These are phyloP conservation scores for Cytospora chrysosperma DNA, from an alignment of 2,329 filamentous ascomycete species.

Conservation along the genomic window DNA sequence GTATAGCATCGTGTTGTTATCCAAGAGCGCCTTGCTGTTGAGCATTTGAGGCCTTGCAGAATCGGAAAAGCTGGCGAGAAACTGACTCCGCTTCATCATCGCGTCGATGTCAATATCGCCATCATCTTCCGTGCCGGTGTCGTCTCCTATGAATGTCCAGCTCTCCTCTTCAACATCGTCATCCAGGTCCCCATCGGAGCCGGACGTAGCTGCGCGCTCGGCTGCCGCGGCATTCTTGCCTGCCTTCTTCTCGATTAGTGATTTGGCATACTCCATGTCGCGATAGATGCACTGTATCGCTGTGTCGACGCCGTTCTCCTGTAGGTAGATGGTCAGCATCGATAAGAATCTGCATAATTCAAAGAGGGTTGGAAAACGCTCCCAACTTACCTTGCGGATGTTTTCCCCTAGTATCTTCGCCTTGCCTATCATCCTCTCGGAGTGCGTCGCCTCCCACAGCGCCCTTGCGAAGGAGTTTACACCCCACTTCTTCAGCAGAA, in stretches of 20 bases:
- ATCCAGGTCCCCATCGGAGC: constrained; percentile 45
- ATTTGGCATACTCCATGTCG: constrained; percentile 88
- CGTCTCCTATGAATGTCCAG: constrained; percentile 82
- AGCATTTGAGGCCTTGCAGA: constrained; percentile 1
- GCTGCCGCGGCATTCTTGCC: constrained; percentile 48
- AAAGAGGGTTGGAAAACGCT: not conserved
- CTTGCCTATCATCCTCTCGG: constrained; percentile 86
- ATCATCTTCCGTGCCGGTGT: constrained; percentile 42
- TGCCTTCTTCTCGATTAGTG: constrained; percentile 68
- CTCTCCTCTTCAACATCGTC: constrained; percentile 72
- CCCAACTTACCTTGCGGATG: constrained; percentile 71
- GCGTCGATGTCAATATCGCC: constrained; percentile 15
- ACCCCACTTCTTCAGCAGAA: constrained; percentile 86
- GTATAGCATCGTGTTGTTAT: constrained; percentile 8
- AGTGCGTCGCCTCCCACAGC: constrained; percentile 87
- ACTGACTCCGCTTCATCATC: constrained; percentile 11
- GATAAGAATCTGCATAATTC: not conserved
- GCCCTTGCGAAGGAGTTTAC: constrained; percentile 82
- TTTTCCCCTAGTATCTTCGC: constrained; percentile 78
- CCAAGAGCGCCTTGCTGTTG: constrained; percentile 9
- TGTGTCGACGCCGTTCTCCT: constrained; percentile 88
- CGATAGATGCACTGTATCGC: constrained; percentile 93
- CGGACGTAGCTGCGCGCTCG: constrained; percentile 32
- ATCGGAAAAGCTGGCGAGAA: constrained; percentile 6
- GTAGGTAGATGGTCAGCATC: constrained; percentile 28